Conservation (phyloP, 1,284 basidiomycete species). For the Porogramme epimiltina region DNA sequence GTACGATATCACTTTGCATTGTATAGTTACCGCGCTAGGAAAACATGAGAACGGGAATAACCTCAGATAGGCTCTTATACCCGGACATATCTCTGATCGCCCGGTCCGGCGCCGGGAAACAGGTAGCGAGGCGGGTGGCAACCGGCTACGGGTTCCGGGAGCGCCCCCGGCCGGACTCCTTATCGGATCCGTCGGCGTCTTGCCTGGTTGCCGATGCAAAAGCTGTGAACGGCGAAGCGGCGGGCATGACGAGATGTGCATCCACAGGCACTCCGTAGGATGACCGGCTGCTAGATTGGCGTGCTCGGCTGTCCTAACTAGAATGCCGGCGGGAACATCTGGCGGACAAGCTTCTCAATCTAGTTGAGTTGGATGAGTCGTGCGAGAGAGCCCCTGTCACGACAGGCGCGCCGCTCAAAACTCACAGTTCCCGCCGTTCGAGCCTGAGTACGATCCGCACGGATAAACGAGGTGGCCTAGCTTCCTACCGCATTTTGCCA, state of each 20-base stretch:
- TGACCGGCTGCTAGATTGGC: not conserved
- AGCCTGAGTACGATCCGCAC: too few species aligned
- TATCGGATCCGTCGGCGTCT: conserved; percentile 10
- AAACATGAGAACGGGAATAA: not conserved
- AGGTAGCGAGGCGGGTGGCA: not conserved
- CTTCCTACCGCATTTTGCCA: too few species aligned
- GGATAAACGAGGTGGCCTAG: too few species aligned
- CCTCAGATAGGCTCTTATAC: conserved; percentile 11
- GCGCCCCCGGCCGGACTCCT: not conserved
- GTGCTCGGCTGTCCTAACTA: not conserved
- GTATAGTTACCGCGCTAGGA: conserved; percentile 2
- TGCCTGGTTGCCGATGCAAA: conserved; percentile 3
- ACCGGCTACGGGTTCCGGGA: too few species aligned
- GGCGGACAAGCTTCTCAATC: too few species aligned
- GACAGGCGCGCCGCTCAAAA: too few species aligned
- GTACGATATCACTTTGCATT: conserved; percentile 4
- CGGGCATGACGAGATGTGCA: not conserved
- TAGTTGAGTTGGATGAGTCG: too few species aligned
- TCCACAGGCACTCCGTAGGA: not conserved
- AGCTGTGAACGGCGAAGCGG: not conserved
- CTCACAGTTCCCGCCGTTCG: too few species aligned
- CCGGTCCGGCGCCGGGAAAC: not conserved
- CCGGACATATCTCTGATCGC: conserved; percentile 10
- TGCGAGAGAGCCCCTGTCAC: too few species aligned
- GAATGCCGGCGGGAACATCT: not conserved